phyloP scores from a whole-genome alignment of 2,329 filamentous ascomycete genomes.

The Dactylellina cionopaga region DNA sequence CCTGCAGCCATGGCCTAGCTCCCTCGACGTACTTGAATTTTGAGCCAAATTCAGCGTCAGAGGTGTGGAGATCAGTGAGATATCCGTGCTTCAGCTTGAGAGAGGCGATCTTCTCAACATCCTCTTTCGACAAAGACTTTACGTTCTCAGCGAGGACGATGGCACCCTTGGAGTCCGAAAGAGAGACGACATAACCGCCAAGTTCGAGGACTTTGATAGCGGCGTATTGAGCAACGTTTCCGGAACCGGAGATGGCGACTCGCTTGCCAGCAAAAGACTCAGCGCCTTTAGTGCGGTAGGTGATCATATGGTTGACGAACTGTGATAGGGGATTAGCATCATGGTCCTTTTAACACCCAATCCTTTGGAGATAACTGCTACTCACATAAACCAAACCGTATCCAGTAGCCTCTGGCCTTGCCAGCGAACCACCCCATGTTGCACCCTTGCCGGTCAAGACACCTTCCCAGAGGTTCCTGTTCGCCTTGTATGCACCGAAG shows the following conservation, averaged over 20 bases:
- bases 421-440: constrained; percentile 90
- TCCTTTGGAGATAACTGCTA: constrained; percentile 37
- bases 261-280: constrained; percentile 90
- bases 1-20: constrained; percentile 89
- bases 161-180: constrained; percentile 90
- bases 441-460: constrained; percentile 95
- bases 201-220: constrained; percentile 97
- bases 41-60: constrained; percentile 67
- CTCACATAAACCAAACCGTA: constrained; percentile 90
- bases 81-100: constrained; percentile 89
- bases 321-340: constrained; percentile 56
- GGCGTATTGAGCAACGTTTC: constrained; percentile 97
- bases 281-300: constrained; percentile 79
- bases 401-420: constrained; percentile 95
- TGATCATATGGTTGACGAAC: constrained; percentile 95
- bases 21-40: constrained; percentile 88
- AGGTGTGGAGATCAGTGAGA: constrained; percentile 74
- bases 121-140: constrained; percentile 78
- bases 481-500: constrained; percentile 91
- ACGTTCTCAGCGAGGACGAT: constrained; percentile 76
- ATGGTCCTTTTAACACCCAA: neutral
- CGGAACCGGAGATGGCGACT: constrained; percentile 94
- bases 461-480: constrained; percentile 92
- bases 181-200: constrained; percentile 87
- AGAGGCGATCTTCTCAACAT: constrained; percentile 79